phyloP scores from a whole-genome alignment of 1,284 basidiomycete genomes.

The Schizophyllum commune region DNA sequence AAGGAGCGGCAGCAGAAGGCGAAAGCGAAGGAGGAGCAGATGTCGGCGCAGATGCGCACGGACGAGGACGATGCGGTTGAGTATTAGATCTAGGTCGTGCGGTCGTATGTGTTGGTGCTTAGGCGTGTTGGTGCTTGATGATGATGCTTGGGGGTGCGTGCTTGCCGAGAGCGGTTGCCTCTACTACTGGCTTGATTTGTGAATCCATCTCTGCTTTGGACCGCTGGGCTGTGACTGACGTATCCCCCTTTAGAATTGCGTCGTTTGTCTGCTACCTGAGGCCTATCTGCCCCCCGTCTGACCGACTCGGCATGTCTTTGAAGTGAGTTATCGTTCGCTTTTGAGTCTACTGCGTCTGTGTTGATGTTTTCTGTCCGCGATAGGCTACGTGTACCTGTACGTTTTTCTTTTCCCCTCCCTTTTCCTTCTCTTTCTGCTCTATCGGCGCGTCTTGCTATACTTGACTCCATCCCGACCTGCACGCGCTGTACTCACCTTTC shows the following conservation, averaged over 20 bases:
- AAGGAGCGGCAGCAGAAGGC: slow-evolving; percentile 14
- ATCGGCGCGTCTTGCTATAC: no score
- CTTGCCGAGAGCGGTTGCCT: no score
- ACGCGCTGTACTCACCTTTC: no score
- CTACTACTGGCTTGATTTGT: no score
- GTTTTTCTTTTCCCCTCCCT: slow-evolving; percentile 9
- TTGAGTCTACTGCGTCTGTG: no score
- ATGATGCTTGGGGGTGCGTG: slow-evolving; percentile 1
- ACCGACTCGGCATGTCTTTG: not conserved
- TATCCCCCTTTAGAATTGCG: no score
- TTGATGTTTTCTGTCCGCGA: not conserved
- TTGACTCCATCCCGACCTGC: no score
- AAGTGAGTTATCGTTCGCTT: not conserved
- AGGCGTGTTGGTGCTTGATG: slow-evolving; percentile 13
- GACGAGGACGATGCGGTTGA: slow-evolving; percentile 58
- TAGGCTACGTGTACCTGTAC: not conserved
- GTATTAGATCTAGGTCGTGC: slow-evolving; percentile 32
- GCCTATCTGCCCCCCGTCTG: not conserved
- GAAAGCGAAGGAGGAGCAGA: slow-evolving; percentile 37
- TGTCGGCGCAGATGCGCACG: slow-evolving; percentile 31
- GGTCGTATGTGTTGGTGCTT: no score
- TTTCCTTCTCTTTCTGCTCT: not conserved
- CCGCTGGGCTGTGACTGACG: no score
- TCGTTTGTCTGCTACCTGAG: not conserved
- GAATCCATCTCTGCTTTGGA: no score